Evolutionary conservation across 2,329 filamentous ascomycete genomes (phyloP), one percentile per base, ranked within the genome.

Genomic region (Cladobotryum mycophilum): DNA sequence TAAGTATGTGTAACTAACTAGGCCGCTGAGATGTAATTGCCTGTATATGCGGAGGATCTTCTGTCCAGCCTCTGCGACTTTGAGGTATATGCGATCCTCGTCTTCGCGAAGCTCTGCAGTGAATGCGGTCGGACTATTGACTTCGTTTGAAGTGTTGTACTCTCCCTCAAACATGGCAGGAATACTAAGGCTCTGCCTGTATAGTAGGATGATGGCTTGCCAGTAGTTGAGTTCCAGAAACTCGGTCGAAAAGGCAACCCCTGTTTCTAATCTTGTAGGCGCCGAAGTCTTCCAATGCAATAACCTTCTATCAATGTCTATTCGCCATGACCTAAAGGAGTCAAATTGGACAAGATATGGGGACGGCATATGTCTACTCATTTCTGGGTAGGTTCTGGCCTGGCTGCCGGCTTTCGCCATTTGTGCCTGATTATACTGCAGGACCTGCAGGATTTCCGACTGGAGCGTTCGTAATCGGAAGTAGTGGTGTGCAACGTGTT

Each of bases 201-300:
- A 97, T 17, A 97, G 79, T 85, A 96, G 90, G 58, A 96, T 95
- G 54, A 97, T 84, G 3, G 90, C 89, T 66, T 96, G 92, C 91
- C 92, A 97, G 69, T 97, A 97, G 67, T 97, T 97, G 54, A 97
- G 77, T 61, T 96, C 89, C 4, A 96, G 71, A 61, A 97, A 96
- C 50, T 96, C 86, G 1, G 88, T 84, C 1, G 88, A 90, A 65
- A 97, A 97, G 4, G 83, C 83, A 2, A 97, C 93, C 1, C 91
- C 91, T 0, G 89, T 95, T 52, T 93, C 83, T 18, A 80, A 70
- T 55, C 86, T 84, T 0, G 80, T 85, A 0, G 92, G 93, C 1
- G 90, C 86, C 5, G 83, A 84, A 25, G 84, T 82, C 66, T 92
- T 93, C 93, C 92, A 97, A 58, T 92, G 84, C 57, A 83, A 84